A percentile compares a stretch with the other conserved stretches of the same genome.
phyloP scores from a whole-genome alignment of 257 asterid genomes.

The Jaltomata sinuosa region DNA sequence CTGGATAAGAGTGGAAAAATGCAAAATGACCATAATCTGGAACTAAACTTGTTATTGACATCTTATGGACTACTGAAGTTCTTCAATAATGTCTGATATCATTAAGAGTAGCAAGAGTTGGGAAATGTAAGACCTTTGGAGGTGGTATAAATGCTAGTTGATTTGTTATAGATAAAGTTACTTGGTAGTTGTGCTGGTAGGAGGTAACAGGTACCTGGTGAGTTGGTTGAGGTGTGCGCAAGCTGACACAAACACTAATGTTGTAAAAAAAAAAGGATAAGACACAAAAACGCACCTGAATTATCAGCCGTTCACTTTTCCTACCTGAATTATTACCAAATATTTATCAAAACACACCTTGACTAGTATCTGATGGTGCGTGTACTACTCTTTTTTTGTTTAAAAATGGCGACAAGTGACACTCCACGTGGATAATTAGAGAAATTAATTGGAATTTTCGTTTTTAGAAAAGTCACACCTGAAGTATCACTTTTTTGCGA shows the following conservation, averaged over 20 bases:
- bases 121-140: background rate
- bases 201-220: background rate
- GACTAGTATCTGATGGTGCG: background rate
- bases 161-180: background rate
- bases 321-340: no score
- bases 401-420: background rate
- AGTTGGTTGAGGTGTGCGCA: background rate
- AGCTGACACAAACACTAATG: background rate
- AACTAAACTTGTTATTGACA: background rate
- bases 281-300: no score
- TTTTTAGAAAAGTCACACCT: background rate
- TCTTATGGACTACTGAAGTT: background rate
- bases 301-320: no score
- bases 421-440: background rate
- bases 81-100: background rate
- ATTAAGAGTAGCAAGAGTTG: background rate
- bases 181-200: background rate
- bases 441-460: no score
- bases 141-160: background rate
- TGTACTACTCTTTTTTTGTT: background rate
- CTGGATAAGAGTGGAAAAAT: background rate
- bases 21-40: background rate
- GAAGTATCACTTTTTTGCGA: no score
- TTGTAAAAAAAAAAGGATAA: background rate
- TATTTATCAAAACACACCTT: background rate